phyloP scores from a whole-genome alignment of 2,329 filamentous ascomycete species.

The Pseudogymnoascus sp. region DNA sequence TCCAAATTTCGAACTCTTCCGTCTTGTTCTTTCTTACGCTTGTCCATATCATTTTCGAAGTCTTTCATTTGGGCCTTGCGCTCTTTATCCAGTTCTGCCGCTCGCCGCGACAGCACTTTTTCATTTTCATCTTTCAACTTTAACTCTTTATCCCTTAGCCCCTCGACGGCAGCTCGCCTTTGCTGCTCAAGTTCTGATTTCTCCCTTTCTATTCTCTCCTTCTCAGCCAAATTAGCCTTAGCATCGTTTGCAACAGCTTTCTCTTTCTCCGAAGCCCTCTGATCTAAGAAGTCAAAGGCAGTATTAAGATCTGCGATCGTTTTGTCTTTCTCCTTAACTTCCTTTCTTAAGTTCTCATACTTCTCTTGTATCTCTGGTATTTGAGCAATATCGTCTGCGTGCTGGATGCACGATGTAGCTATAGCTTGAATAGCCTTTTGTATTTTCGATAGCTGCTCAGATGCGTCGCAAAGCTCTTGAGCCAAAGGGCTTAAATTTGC shows the following conservation, averaged over 20 bases:
- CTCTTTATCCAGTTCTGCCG: neutral
- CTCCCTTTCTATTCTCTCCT: neutral
- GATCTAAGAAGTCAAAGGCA: neutral
- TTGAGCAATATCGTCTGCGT: neutral
- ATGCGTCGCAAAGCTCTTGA: neutral
- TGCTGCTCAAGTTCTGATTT: neutral
- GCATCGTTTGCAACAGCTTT: neutral
- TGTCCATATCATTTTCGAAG: constrained; percentile 11
- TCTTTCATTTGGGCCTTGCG: constrained; percentile 1
- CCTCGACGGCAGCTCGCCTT: neutral
- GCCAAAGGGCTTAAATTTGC: neutral
- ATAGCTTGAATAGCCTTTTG: neutral
- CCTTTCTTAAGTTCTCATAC: neutral
- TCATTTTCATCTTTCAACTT: neutral
- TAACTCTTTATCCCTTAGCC: neutral
- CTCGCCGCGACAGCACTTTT: neutral
- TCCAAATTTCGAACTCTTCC: constrained; percentile 9
- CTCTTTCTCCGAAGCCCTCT: neutral
- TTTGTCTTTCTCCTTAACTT: neutral
- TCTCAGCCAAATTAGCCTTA: neutral
- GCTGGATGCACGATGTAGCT: neutral
- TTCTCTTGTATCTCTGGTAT: neutral
- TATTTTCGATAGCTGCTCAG: neutral
- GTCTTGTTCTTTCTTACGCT: constrained; percentile 9
- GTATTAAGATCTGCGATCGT: neutral